Base-by-base conservation (phyloP, 805 yeast species). In the Hanseniaspora lindneri region DNA sequence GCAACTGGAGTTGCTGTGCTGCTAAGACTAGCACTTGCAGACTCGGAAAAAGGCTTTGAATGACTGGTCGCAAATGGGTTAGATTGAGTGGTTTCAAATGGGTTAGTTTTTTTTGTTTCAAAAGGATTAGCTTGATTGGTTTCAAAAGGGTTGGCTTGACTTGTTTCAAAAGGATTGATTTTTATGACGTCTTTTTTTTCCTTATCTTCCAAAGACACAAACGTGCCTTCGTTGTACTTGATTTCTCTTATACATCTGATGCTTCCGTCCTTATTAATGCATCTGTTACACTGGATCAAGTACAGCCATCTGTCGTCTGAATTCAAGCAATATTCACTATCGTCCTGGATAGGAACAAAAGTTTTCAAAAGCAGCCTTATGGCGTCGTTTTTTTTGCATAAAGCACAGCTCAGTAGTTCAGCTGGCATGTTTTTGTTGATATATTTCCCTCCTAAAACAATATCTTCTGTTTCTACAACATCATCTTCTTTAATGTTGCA, bases 301-400 rank as follows among this genome's bases (percentile, higher is more conserved):
- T 89, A 92, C 16, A 92, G 63, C 3, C 77, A 78, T 52, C 98
- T 74, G 57, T 85, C 95, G 59, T 88, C 86, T 36, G 77, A 68
- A 10, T 79, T 70, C 30, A 73, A 73, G 9, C 61, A 53, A 34
- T 53, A 55, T 9, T 46, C 39, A 50, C 54, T 50, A 14, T 59
- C 64, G 16, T 47, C 51, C 29, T 79, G 84, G 36, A 88, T 63
- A 1, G 94, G 94, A 0, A 95, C 81, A 63, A 73, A 81, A 1
- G 89, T 81, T 60, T 92, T 97, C 1, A 80, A 63, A 27, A 88
- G 66, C 40, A 89, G 64, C 13, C 82, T 75, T 80, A 86, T 72
- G 14, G 69, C 65, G 9, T 68, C 61, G 1, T 64, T 32, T 2
- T 56, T 49, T 25, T 61, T 65, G 66, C 98, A 92, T 47, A 72